Evolutionary conservation across 2,329 filamentous ascomycete genomes (phyloP), one percentile per base, ranked within the genome.

Genomic region (Cytospora piceicola): DNA sequence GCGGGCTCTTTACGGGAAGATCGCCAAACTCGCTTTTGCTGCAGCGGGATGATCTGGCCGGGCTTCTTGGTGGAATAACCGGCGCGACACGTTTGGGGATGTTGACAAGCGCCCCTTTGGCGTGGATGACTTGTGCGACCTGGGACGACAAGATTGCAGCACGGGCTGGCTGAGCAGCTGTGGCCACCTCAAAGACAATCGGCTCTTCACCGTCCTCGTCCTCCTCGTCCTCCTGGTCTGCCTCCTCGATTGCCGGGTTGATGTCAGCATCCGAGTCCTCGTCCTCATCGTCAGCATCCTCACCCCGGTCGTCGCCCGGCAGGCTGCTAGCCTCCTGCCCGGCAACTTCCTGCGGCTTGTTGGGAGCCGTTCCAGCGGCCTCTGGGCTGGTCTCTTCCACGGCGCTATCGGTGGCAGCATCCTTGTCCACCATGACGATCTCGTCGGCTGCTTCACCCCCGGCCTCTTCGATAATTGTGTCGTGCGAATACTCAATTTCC

Each of bases 81-180:
- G 94, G 93, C 0, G 92, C 87, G 1, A 89, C 78, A 42, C 93
- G 86, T 78, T 94, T 96, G 15, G 91, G 88, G 66, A 97, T 96
- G 55, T 88, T 93, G 32, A 97, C 92, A 59, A 97, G 81, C 59
- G 90, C 90, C 29, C 93, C 92, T 73, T 91, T 90, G 49, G 88
- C 90, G 34, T 85, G 83, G 64, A 93, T 87, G 63, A 88, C 84
- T 62, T 90, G 87, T 3, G 90, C 86, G 63, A 87, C 83, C 63
- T 90, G 87, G 1, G 90, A 87, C 2, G 85, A 84, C 57, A 87
- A 80, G 53, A 86, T 82, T 51, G 87, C 84, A 61, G 87, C 84
- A 8, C 83, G 82, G 20, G 86, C 79, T 20, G 84, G 83, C 67
- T 86, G 83, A 24, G 83, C 80, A 20, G 85, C 81, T 5, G 83